Conservation (phyloP, 352 stramenopile species). For the Pythium apleroticum region DNA sequence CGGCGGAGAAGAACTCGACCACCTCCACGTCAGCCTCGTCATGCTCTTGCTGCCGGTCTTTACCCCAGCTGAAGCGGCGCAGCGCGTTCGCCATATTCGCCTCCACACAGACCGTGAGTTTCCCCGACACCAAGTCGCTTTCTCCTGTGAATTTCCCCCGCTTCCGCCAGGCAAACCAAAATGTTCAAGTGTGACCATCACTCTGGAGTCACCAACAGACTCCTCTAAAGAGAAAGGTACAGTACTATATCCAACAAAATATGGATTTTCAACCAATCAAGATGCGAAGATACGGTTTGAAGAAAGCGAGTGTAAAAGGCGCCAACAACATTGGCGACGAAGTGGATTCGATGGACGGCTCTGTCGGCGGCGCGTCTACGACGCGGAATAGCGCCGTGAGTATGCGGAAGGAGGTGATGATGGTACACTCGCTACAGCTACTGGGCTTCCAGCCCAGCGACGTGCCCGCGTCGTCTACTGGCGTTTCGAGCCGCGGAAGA, state of each 20-base stretch:
- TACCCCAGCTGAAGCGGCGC: constrained; percentile 20
- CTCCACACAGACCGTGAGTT: background rate
- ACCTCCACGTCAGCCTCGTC: constrained; percentile 25
- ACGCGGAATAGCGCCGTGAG: constrained; percentile 13
- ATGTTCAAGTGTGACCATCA: constrained; percentile 32
- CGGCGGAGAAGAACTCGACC: constrained; percentile 26
- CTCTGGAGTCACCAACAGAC: constrained; percentile 16
- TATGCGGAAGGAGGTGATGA: constrained; percentile 38
- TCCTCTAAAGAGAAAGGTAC: constrained; percentile 20
- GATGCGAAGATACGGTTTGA: constrained; percentile 1
- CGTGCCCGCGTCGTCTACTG: background rate
- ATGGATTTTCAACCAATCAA: constrained; percentile 18
- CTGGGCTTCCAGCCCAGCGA: constrained; percentile 30
- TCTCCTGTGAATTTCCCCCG: constrained; percentile 3
- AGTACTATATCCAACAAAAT: constrained; percentile 14
- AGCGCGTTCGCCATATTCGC: constrained; percentile 5
- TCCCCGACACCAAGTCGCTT: background rate
- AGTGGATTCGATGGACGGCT: background rate
- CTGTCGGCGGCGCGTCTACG: background rate
- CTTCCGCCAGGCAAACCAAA: constrained; percentile 4
- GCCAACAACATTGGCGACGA: background rate
- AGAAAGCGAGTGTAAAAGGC: background rate
- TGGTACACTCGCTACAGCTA: constrained; percentile 51
- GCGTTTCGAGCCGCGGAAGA: background rate
- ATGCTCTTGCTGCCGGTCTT: constrained; percentile 2